Evolutionary conservation across 371 early-diverging fungal species (phyloP), one percentile per base, ranked within the genome.

Genomic region (Apophysomyces trapeziformis): DNA sequence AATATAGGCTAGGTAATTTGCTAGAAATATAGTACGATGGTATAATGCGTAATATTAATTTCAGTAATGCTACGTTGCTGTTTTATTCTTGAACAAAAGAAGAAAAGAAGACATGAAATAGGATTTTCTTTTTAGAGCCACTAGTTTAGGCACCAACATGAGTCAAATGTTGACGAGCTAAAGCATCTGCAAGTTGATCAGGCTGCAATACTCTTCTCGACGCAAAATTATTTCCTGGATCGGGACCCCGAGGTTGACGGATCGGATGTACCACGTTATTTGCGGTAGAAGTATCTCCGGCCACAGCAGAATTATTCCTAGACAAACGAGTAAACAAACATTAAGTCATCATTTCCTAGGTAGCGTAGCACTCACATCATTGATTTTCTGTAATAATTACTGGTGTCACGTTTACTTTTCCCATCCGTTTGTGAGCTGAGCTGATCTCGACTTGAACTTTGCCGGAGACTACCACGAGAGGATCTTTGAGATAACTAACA

Each of bases 211-310:
- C 50, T 38, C 67, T 68, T 50, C 73, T 75, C 35, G 78, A 78
- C 36, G 84, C 78, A 71, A 85, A 85, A 41, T 80, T 72, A 47
- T 79, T 83, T 59, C 76, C 85, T 5, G 82, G 83, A 50, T 86
- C 86, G 26, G 89, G 89, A 14, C 87, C 86, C 32, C 79, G 73
- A 57, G 89, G 89, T 63, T 87, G 87, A 59, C 89, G 84, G 67
- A 87, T 79, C 38, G 89, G 89, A 61, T 79, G 82, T 60, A 86
- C 78, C 61, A 73, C 64, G 46, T 63, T 73, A 38, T 62, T 18
- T 41, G 38, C 46, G n/a, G 58, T 12, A 11, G 37, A 58, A 9
- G 54, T 50, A 50, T 50, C 58, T 58, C 58, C 41, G 14, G 38
- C 26, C 37, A 58, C 9, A 36, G 41, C 4, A 7, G 41, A 58